Percentiles rank a stretch among this genome's conserved stretches.
These are phyloP conservation scores for Stemphylium lycopersici DNA, from an alignment of 2,329 filamentous ascomycete genomes.

Conservation along the genomic window DNA sequence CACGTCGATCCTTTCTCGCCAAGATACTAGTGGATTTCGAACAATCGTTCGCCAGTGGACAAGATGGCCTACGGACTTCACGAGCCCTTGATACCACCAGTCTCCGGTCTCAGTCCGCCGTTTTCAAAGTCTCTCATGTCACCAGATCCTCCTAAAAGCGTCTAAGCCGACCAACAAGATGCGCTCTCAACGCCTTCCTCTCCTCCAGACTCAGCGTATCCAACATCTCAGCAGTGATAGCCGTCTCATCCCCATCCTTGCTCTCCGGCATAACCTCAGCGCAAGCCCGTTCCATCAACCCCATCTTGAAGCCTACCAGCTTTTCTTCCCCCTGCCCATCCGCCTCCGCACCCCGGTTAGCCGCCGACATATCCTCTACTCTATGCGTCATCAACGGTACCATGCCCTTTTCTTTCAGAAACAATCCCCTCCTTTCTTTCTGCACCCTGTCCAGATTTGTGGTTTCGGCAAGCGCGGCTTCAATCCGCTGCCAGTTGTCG, in stretches of 20 bases:
- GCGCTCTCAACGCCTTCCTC: slow-evolving; percentile 14
- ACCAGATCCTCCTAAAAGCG: too few species aligned
- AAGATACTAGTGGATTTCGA: too few species aligned
- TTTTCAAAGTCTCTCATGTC: too few species aligned
- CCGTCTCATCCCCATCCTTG: neutral
- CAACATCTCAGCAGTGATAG: slow-evolving; percentile 9
- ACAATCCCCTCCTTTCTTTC: slow-evolving; percentile 25
- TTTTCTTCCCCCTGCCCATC: neutral
- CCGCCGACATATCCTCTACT: slow-evolving; percentile 8
- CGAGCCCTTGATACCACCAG: too few species aligned
- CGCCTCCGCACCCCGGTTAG: neutral
- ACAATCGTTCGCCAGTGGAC: too few species aligned
- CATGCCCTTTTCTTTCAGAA: slow-evolving; percentile 18
- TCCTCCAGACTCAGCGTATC: slow-evolving; percentile 13
- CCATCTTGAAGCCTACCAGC: slow-evolving; percentile 25
- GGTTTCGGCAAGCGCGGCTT: neutral
- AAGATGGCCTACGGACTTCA: too few species aligned
- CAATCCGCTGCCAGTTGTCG: slow-evolving; percentile 1
- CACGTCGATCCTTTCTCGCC: too few species aligned
- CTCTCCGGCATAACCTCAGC: slow-evolving; percentile 12
- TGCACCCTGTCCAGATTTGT: slow-evolving; percentile 21
- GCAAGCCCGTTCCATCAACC: slow-evolving; percentile 27
- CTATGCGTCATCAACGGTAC: slow-evolving; percentile 16
- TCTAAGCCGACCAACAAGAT: slow-evolving; percentile 1
- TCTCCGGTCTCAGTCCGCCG: too few species aligned